phyloP scores from a whole-genome alignment of 768 basidiomycete genomes.

The Pleurotus djamor region DNA sequence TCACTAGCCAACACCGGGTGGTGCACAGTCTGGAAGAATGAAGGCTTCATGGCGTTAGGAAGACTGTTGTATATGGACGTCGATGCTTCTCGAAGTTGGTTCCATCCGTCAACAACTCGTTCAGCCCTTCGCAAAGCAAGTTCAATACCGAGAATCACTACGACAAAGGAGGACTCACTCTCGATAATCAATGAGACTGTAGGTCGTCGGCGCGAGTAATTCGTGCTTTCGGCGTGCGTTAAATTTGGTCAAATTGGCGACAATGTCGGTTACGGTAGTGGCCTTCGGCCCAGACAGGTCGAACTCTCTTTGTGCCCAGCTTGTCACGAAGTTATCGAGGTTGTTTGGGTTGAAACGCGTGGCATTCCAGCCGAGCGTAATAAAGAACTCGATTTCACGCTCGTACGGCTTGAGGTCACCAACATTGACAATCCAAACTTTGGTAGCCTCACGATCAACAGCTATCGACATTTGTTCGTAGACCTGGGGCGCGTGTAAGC shows the following conservation, averaged over 20 bases:
- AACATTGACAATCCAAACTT: conserved; percentile 73
- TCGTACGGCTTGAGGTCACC: conserved; percentile 78
- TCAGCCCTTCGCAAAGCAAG: conserved; percentile 45
- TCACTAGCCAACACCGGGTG: conserved; percentile 60
- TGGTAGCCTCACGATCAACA: conserved; percentile 52
- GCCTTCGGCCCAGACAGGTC: conserved; percentile 39
- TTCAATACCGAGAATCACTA: neutral
- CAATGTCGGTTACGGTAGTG: conserved; percentile 43
- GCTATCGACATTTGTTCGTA: conserved; percentile 73
- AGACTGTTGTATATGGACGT: conserved; percentile 56
- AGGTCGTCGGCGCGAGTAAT: conserved; percentile 59
- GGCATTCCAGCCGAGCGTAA: conserved; percentile 60
- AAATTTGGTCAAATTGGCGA: conserved; percentile 53
- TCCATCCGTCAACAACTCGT: conserved; percentile 48
- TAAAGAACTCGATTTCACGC: conserved; percentile 68
- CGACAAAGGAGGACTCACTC: conserved; percentile 44
- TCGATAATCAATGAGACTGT: conserved; percentile 62
- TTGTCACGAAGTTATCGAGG: conserved; percentile 45
- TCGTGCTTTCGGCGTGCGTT: conserved; percentile 67
- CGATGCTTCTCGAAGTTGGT: conserved; percentile 43
- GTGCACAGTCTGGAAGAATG: conserved; percentile 73
- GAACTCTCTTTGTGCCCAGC: conserved; percentile 69
- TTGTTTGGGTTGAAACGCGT: conserved; percentile 55
- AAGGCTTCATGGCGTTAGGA: conserved; percentile 40
- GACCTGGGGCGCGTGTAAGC: conserved; percentile 26